These are phyloP conservation scores for Botrytis pseudocinerea DNA, from an alignment of 2,329 filamentous ascomycete genomes.

Conservation along the genomic window DNA sequence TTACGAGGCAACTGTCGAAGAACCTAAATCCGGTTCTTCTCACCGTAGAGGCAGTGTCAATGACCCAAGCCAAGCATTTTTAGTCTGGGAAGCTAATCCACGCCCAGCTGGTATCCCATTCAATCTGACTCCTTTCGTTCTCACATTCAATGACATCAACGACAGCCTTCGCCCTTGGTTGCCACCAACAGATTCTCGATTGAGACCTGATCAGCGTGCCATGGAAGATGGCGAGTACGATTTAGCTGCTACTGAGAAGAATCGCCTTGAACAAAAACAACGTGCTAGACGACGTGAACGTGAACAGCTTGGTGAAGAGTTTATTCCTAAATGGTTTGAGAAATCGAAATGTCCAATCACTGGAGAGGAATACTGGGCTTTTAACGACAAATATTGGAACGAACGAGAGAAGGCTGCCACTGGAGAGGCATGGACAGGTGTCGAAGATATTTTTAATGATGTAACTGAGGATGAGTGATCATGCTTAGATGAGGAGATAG, in stretches of 20 bases:
- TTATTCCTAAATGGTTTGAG: conserved; percentile 80
- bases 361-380: conserved; percentile 87
- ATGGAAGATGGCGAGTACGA: conserved; percentile 99
- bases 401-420: conserved; percentile 49
- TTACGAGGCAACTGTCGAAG: conserved; percentile 73
- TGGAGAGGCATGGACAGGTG: conserved; percentile 39
- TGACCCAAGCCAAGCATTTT: conserved; percentile 74
- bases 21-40: conserved; percentile 46
- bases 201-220: conserved; percentile 89
- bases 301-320: conserved; percentile 79
- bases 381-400: conserved; percentile 87
- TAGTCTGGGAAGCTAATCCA: conserved; percentile 88
- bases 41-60: conserved; percentile 52
- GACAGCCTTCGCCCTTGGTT: conserved; percentile 76
- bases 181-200: conserved; percentile 89
- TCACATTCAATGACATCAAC: conserved; percentile 90
- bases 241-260: conserved; percentile 89
- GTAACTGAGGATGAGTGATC: conserved; percentile 1
- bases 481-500: background rate
- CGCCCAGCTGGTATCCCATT: conserved; percentile 87
- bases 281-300: conserved; percentile 70
- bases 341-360: conserved; percentile 74
- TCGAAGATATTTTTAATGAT: conserved; percentile 42
- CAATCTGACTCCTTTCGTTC: conserved; percentile 93
- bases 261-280: conserved; percentile 89